Conservation (phyloP, 2,329 filamentous ascomycete species). For the Metarhizium rileyi region DNA sequence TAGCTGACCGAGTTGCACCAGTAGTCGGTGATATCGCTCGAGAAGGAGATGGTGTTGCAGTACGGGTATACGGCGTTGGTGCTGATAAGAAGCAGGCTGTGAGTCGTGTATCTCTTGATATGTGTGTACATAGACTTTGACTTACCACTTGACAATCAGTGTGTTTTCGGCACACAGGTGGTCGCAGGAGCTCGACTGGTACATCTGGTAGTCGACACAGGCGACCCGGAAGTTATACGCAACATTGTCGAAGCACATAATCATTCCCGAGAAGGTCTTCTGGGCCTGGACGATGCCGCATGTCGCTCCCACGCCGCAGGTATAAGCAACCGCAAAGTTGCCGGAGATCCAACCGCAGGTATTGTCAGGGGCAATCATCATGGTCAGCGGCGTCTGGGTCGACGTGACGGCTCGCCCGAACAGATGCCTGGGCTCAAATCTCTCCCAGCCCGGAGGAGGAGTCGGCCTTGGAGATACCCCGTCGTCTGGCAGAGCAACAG, state of each 20-base stretch:
- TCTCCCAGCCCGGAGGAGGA: slow-evolving; percentile 24
- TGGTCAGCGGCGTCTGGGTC: slow-evolving; percentile 13
- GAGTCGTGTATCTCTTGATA: too few species aligned
- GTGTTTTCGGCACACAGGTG: slow-evolving; percentile 29
- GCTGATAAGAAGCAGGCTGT: too few species aligned
- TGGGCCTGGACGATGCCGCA: slow-evolving; percentile 32
- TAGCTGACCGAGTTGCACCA: slow-evolving; percentile 29
- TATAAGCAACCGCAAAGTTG: slow-evolving; percentile 27
- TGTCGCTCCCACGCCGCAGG: slow-evolving; percentile 23
- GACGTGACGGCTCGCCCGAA: not conserved
- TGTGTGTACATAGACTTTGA: not conserved
- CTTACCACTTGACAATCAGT: slow-evolving; percentile 37
- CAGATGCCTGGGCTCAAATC: slow-evolving; percentile 15
- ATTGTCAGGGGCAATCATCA: slow-evolving; percentile 34
- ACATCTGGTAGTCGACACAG: slow-evolving; percentile 30
- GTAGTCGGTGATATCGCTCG: slow-evolving; percentile 31
- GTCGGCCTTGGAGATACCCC: slow-evolving; percentile 33
- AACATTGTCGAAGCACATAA: slow-evolving; percentile 31
- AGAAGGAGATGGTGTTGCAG: slow-evolving; percentile 37
- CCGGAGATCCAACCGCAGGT: slow-evolving; percentile 41
- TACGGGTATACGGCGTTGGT: slow-evolving; percentile 25
- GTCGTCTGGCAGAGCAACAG: slow-evolving; percentile 22
- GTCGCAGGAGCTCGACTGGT: slow-evolving; percentile 29
- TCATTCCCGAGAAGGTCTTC: slow-evolving; percentile 20
- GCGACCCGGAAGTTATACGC: slow-evolving; percentile 24